These are phyloP conservation scores for Limnanthes douglasii DNA, from an alignment of 345 rosid genomes.

Conservation along the genomic window DNA sequence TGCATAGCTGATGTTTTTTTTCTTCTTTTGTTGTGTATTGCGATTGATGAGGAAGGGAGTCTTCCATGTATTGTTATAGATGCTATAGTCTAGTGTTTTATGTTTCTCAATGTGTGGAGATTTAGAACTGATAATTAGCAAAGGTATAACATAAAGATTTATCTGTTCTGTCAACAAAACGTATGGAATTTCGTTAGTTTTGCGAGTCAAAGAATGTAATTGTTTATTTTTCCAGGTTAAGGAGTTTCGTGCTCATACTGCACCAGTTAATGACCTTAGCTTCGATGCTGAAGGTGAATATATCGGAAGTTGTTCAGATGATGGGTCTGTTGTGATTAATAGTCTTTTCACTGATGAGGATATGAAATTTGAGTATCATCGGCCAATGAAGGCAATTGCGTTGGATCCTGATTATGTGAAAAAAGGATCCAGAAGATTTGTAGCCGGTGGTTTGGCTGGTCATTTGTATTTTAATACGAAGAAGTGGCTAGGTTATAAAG, in stretches of 20 bases:
- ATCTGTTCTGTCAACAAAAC: no score
- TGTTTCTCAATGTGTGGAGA: no score
- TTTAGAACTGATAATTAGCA: no score
- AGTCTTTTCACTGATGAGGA: constrained; percentile 94
- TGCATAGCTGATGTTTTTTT: no score
- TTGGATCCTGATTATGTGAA: constrained; percentile 80
- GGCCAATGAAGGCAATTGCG: constrained; percentile 94
- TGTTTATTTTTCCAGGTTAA: constrained; percentile 39
- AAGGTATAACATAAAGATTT: no score
- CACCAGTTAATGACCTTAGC: constrained; percentile 87
- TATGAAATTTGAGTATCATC: constrained; percentile 86
- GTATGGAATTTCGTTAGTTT: no score
- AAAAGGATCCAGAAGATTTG: constrained; percentile 65
- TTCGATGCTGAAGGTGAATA: constrained; percentile 90
- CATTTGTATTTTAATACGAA: constrained; percentile 71
- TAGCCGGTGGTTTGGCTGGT: constrained; percentile 97
- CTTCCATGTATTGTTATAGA: no score
- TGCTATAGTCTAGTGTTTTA: no score
- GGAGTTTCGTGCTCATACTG: constrained; percentile 65
- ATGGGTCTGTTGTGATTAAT: constrained; percentile 80
- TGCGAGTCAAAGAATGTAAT: no score
- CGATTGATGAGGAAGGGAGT: no score
- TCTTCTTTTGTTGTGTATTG: no score
- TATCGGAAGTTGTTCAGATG: constrained; percentile 96
- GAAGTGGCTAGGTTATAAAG: constrained; percentile 81